These are phyloP conservation scores for Curvularia spicifera DNA, from an alignment of 2,329 filamentous ascomycete species.

Conservation along the genomic window DNA sequence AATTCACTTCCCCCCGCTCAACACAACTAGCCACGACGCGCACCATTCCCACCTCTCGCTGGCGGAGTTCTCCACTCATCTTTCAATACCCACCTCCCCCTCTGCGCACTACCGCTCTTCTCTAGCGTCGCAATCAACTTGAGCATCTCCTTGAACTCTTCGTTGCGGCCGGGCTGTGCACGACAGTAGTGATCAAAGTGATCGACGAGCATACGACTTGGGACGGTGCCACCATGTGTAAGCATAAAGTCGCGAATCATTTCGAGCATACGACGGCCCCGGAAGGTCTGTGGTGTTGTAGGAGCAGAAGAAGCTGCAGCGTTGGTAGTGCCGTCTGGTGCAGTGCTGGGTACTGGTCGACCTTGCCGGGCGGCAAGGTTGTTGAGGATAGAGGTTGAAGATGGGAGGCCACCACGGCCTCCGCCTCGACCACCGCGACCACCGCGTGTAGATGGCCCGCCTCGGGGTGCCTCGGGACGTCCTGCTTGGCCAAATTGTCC, in stretches of 20 bases:
- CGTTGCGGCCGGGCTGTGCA: slow-evolving; percentile 66
- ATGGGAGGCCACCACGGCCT: slow-evolving; percentile 50
- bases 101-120: slow-evolving; percentile 56
- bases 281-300: slow-evolving; percentile 33
- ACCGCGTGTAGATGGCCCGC: slow-evolving; percentile 52
- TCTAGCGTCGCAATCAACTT: slow-evolving; percentile 77
- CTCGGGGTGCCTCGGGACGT: slow-evolving; percentile 56
- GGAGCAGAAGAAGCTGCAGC: neutral
- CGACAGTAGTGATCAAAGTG: slow-evolving; percentile 85
- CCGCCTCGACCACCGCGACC: slow-evolving; percentile 43
- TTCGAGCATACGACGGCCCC: slow-evolving; percentile 54
- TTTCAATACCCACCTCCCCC: slow-evolving; percentile 65
- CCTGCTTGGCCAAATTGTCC: slow-evolving; percentile 81
- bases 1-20: neutral
- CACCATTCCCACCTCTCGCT: neutral
- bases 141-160: slow-evolving; percentile 82
- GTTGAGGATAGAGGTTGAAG: slow-evolving; percentile 52
- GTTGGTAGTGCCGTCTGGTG: slow-evolving; percentile 6
- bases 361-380: slow-evolving; percentile 54
- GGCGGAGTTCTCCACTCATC: slow-evolving; percentile 54
- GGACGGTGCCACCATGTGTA: slow-evolving; percentile 76
- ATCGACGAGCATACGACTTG: slow-evolving; percentile 85
- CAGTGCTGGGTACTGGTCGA: slow-evolving; percentile 21
- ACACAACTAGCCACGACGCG: neutral
- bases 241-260: slow-evolving; percentile 78